Base-by-base conservation (phyloP, 352 stramenopile genomes). In the Phytopythium montanum region DNA sequence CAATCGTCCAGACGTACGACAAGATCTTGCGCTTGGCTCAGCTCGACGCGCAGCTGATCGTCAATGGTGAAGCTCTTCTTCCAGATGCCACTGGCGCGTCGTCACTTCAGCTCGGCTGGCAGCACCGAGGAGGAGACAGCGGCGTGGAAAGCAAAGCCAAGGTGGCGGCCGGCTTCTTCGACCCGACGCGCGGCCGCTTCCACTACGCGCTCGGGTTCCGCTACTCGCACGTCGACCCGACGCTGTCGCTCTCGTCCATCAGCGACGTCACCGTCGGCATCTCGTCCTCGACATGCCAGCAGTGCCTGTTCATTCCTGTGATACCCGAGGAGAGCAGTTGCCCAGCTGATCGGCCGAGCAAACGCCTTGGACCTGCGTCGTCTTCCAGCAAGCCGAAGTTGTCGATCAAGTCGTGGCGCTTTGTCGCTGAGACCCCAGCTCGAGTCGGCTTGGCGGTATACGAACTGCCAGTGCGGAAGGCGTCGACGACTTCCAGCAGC, bases 401-500 rank as follows among this genome's bases (percentile, higher is more conserved):
- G 6, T 65, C 6, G 28, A 59, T 29, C 29, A 67, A 63, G 21
- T 9, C n/a, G 19, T 89, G 75, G 79, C 64, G 42, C 5, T 49
- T 87, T 18, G 54, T 81, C 2, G 61, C 65, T 0, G 70, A 82
- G 54, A 72, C 69, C 3, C 70, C 75, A 31, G 39, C 59, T 36
- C 77, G 72, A 12, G 59, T 87, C 18, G 76, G 73, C 0, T 56
- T 89, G 23, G 70, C 75, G 19, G 54, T 89, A 25, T 89, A 89
- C 52, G 75, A 81, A 39, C 9, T 87, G 6, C 25, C 71, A 16
- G 39, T 89, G 64, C 2, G 61, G 66, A 33, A 83, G 62, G 71
- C 21, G 54, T 26, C 46, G 68, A 49, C 28, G 18, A 19, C 18
- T 16, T 36, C 23, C 14, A 25, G 34, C 31, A 23, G n/a, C n/a